Evolutionary conservation across 2,329 filamentous ascomycete species (phyloP), one percentile per base, ranked within the genome.

Genomic region (Calonectria honghensis): DNA sequence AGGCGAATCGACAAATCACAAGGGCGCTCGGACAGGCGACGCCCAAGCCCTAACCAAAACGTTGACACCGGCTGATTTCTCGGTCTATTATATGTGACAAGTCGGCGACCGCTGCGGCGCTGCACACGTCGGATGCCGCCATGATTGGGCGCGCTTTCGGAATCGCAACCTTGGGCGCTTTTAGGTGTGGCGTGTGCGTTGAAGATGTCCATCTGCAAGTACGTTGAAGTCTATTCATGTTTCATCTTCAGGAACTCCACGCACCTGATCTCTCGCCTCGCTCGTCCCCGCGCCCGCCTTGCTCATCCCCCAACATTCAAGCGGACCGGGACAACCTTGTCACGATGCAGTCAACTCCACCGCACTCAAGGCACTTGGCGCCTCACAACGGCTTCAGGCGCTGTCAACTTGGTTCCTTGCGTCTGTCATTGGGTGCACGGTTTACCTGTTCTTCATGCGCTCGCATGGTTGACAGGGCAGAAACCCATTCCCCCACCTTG

Each of bases 141-240:
- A 1, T 29, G 14, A 63, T 63, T 63, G 57, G 57, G 57, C 35
- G 24, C 3, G 24, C 10, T 3, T 41, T 41, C 57, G 3, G 57
- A n/a, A 39, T 63, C 57, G 57, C 57, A 63, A 31, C 39, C 35
- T 41, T 41, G 6, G n/a, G 16, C 6, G 35, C 16, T 41, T 63
- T 63, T 63, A 63, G 57, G 57, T 63, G 57, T 63, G 57, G 57
- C 57, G 57, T 63, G 35, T 63, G 57, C 57, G 35, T 13, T 41
- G 57, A 29, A 41, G 57, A 63, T 63, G 16, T 29, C 14, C 37
- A 14, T 61, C 35, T 61, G 57, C 57, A 20, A 37, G n/a, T 41
- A 10, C 24, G 11, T 39, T 4, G 16, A 24, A 63, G 57, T 20
- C 35, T 63, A 63, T 63, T 2, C 39, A 20, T 5, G 57, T 63